Percentiles rank a stretch among this genome's conserved stretches.
Conservation (phyloP, 2,329 filamentous ascomycete genomes). For the Trichoderma gracile region DNA sequence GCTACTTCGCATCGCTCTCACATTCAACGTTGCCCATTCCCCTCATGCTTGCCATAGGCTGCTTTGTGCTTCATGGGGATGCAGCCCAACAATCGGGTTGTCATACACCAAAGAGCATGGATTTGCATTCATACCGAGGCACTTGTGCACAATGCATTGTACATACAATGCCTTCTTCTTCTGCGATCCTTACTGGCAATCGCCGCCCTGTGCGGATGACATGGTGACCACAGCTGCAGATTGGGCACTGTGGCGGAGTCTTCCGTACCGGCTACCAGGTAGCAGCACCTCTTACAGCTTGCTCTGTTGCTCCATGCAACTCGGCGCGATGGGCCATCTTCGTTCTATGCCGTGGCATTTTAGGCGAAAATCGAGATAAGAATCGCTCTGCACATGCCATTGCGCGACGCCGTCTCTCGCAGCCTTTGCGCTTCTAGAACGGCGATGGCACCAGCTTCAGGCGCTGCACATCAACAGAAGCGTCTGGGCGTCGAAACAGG, state of each 20-base stretch:
- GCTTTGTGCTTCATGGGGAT: background rate
- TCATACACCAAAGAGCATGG: background rate
- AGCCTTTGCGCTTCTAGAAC: slow-evolving; percentile 18
- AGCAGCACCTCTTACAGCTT: slow-evolving; percentile 8
- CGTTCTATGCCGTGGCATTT: background rate
- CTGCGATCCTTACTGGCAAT: background rate
- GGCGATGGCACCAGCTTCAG: background rate
- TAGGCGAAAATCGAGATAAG: background rate
- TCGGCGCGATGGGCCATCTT: slow-evolving; percentile 2
- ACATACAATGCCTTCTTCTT: background rate
- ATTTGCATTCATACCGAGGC: background rate
- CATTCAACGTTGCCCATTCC: background rate
- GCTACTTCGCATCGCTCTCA: background rate
- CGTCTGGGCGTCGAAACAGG: slow-evolving; percentile 13
- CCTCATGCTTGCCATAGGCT: background rate
- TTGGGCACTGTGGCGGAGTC: background rate
- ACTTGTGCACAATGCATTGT: background rate
- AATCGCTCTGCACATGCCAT: background rate
- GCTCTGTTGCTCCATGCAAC: slow-evolving; percentile 11
- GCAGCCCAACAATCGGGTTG: background rate
- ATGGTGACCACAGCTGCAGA: background rate
- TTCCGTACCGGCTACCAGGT: slow-evolving; percentile 21
- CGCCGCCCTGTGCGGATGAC: slow-evolving; percentile 7
- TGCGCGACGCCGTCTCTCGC: background rate
- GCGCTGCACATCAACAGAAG: slow-evolving; percentile 1